Evolutionary conservation across 2,329 filamentous ascomycete genomes (phyloP).

Genomic region (Chaetomiaceae sp.): DNA sequence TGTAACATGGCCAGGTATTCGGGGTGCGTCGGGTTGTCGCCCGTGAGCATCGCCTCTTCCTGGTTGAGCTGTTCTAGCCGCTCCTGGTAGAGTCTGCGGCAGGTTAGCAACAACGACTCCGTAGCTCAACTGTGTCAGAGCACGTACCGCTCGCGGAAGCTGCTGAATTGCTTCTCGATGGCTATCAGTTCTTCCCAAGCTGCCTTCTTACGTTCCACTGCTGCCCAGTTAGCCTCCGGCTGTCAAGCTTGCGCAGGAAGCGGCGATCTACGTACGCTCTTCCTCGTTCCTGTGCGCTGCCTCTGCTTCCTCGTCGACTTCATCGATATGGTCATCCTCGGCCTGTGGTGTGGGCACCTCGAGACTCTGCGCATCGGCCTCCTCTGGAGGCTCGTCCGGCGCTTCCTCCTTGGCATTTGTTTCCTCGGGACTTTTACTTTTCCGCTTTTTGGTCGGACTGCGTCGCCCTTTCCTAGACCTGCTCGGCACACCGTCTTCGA

Average conservation of each 20-base stretch:
- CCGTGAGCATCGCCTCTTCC: constrained; percentile 58
- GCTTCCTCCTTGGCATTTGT: constrained; percentile 20
- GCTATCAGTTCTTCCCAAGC: constrained; percentile 74
- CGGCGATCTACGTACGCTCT: constrained; percentile 48
- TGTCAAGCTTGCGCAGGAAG: neutral
- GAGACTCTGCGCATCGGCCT: constrained; percentile 32
- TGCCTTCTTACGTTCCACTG: constrained; percentile 72
- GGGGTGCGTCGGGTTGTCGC: constrained; percentile 69
- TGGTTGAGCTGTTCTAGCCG: constrained; percentile 74
- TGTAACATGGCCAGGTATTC: constrained; percentile 89
- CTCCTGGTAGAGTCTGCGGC: constrained; percentile 75
- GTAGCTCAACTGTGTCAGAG: neutral
- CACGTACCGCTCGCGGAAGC: constrained; percentile 72
- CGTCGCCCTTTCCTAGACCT: constrained; percentile 40
- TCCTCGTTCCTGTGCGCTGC: constrained; percentile 58
- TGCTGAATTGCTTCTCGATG: constrained; percentile 84
- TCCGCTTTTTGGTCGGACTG: constrained; percentile 36
- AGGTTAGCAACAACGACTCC: constrained; percentile 21
- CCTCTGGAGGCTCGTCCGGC: constrained; percentile 30
- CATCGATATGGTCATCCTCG: constrained; percentile 53
- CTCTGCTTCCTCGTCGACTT: constrained; percentile 57
- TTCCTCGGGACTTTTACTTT: constrained; percentile 33
- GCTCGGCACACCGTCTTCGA: constrained; percentile 34
- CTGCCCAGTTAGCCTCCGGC: constrained; percentile 25
- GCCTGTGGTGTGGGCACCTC: constrained; percentile 41